phyloP scores from a whole-genome alignment of 495 filamentous ascomycete species.

The Neurospora discreta region DNA sequence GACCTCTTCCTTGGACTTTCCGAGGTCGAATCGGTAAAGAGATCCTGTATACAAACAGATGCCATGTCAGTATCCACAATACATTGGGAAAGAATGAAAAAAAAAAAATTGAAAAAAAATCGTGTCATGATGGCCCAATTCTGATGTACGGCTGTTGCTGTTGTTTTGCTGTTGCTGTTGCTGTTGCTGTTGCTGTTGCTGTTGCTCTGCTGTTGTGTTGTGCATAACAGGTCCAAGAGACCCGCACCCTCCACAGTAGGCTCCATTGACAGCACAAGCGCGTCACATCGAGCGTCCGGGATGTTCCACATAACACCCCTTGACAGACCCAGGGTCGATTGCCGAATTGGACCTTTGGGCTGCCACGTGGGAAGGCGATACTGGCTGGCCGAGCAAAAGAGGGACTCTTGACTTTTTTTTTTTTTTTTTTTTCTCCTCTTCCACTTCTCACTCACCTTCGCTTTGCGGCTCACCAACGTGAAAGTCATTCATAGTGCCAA shows the following conservation, averaged over 20 bases:
- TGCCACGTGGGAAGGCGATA: slow-evolving; percentile 15
- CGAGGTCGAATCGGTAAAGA: slow-evolving; percentile 27
- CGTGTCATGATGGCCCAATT: not conserved
- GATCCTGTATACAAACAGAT: slow-evolving; percentile 18
- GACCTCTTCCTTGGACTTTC: slow-evolving; percentile 5
- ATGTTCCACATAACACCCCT: not conserved
- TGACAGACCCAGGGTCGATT: not conserved
- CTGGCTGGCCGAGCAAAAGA: not conserved
- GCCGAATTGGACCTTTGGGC: not conserved
- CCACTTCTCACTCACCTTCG: slow-evolving; percentile 41
- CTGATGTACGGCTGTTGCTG: not conserved
- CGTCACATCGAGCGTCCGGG: not conserved
- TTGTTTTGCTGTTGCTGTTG: not conserved
- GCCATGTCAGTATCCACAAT: not conserved
- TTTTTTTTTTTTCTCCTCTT: slow-evolving; percentile 12
- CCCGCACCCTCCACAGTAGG: not conserved
- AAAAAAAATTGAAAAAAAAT: not conserved
- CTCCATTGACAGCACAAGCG: not conserved
- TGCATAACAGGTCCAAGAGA: not conserved
- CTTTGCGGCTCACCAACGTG: slow-evolving; percentile 36
- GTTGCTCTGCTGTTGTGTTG: not conserved
- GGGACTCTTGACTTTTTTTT: not conserved
- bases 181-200: not conserved
- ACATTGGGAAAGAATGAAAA: not conserved
- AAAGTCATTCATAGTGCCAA: slow-evolving; percentile 81